Evolutionary conservation across 306 rosid species (phyloP), one percentile per base, ranked within the genome.

Genomic region (Cucurbita argyrosperma): DNA sequence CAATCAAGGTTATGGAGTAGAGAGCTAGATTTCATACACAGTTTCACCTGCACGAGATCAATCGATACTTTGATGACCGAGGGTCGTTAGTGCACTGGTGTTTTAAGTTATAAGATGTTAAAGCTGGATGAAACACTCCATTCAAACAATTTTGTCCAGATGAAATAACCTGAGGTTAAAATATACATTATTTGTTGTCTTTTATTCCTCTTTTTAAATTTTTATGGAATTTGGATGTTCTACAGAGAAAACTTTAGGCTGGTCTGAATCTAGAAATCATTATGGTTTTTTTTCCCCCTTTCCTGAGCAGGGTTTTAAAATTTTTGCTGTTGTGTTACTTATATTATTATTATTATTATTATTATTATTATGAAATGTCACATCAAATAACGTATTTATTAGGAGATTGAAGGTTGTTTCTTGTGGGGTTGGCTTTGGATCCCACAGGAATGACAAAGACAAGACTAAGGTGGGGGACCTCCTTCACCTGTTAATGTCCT

Each of bases 61-160:
- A 47, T 68, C 18, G 56, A 47, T 23, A 21, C 35, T 47, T 13
- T 47, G 23, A 68, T 8, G 57, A 13, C 43, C 0, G 70, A 58
- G 51, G 70, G 15, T 63, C 12, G 30, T 50, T 64, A n/a, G 50
- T 16, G 23, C 46, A 62, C 23, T 16, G 30, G 15, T 63, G 70
- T 23, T 47, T 68, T 26, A 8, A 45, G 26, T 39, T 21, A 37
- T 56, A 68, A 23, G 38, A 68, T 68, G 74, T 68, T 47, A 43
- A 12, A 47, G 57, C 74, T 68, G 56, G 73, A 68, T 47, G 73
- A 68, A 68, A 68, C 73, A 19, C 40, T 68, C 73, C 19, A 47
- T 68, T 68, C 74, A 49, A 68, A 68, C 74, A 68, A 68, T 68
- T 68, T 68, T 68, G 74, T 26, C 42, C 46, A n/a, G 55, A 45